Conservation (phyloP, 1,284 basidiomycete genomes). For the Ganoderma boninense region DNA sequence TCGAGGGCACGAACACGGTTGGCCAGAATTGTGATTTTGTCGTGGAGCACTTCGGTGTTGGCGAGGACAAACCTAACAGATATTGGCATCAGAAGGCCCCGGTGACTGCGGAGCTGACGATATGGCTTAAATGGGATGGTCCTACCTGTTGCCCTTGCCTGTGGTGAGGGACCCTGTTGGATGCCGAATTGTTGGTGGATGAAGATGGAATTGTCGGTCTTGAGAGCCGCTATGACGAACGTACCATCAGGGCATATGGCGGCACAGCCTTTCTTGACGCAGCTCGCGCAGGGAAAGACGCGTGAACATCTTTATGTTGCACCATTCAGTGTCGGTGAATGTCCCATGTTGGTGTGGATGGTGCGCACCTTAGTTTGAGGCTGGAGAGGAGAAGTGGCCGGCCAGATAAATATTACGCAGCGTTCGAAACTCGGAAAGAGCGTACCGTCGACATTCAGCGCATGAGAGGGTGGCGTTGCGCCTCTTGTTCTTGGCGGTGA, state of each 20-base stretch:
- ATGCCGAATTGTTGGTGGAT: conserved; percentile 10
- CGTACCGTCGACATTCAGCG: conserved; percentile 37
- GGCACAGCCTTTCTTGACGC: conserved; percentile 71
- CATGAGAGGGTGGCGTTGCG: conserved; percentile 38
- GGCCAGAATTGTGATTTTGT: conserved; percentile 67
- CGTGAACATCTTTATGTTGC: conserved; percentile 59
- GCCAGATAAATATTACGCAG: conserved; percentile 14
- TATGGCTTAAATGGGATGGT: conserved; percentile 2
- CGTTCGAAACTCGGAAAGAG: conserved; percentile 14
- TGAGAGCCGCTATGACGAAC: conserved; percentile 14
- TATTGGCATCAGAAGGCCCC: background rate
- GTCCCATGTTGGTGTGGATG: too few species aligned
- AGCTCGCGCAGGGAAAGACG: conserved; percentile 71
- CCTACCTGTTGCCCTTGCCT: conserved; percentile 73
- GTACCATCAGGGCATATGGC: conserved; percentile 71
- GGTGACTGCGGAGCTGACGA: conserved; percentile 18
- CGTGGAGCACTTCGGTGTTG: conserved; percentile 72
- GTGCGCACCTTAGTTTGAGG: conserved; percentile 67
- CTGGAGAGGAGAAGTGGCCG: conserved; percentile 42
- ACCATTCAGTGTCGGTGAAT: background rate
- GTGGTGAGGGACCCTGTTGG: conserved; percentile 70
- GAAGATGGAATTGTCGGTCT: conserved; percentile 6
- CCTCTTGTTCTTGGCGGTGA: conserved; percentile 30
- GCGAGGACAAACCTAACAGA: conserved; percentile 66
- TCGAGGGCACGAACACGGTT: conserved; percentile 69